phyloP scores from a whole-genome alignment of 2,329 filamentous ascomycete genomes.

The Botrytis tulipae region DNA sequence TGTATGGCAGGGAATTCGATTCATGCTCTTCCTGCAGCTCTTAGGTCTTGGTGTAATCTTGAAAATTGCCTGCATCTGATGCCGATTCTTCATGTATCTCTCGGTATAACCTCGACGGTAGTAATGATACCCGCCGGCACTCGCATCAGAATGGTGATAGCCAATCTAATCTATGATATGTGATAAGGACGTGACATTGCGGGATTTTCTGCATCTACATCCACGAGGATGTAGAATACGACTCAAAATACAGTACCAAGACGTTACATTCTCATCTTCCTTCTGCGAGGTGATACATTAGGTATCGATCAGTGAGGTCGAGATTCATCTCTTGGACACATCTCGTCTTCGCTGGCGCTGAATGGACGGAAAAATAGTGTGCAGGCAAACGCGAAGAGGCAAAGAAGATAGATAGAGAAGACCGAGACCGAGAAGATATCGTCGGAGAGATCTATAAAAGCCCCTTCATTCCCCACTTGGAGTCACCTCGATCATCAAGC shows the following conservation, averaged over 20 bases:
- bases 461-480: neutral
- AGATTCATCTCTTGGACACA: conserved; percentile 1
- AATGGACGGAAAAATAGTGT: conserved; percentile 15
- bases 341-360: neutral
- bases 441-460: conserved; percentile 9
- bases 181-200: conserved; percentile 16
- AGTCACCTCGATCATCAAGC: conserved; percentile 1
- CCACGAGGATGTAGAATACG: conserved; percentile 10
- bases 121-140: neutral
- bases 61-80: neutral
- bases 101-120: neutral
- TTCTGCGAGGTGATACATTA: conserved; percentile 12
- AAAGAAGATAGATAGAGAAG: neutral
- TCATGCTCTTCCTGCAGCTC: conserved; percentile 9
- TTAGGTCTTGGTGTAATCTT: conserved; percentile 9
- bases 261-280: conserved; percentile 5
- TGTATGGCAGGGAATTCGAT: neutral
- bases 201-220: conserved; percentile 18
- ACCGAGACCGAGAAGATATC: neutral
- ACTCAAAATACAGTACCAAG: conserved; percentile 11
- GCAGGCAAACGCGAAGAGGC: neutral
- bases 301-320: conserved; percentile 9
- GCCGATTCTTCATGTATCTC: neutral
- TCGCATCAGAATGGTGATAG: neutral
- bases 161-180: conserved; percentile 12